Conservation (phyloP, 495 filamentous ascomycete species). For the Hypoxylon rickii region DNA sequence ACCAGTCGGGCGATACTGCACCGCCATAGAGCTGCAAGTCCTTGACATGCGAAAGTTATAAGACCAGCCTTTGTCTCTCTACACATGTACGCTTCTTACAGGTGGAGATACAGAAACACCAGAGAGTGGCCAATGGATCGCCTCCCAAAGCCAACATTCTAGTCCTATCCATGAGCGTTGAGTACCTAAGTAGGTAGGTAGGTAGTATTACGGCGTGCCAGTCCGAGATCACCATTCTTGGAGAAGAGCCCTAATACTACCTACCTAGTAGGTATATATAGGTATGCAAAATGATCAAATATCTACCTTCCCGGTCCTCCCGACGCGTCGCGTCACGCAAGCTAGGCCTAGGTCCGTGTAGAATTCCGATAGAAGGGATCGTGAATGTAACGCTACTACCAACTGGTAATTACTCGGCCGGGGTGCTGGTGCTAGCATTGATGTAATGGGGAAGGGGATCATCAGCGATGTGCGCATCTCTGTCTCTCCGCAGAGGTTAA, state of each 20-base stretch:
- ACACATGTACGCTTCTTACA: neutral
- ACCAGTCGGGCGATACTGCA: too few species aligned
- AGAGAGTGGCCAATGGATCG: too few species aligned
- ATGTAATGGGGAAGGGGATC: slow-evolving; percentile 9
- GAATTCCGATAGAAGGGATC: neutral
- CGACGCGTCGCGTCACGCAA: neutral
- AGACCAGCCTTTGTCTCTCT: neutral
- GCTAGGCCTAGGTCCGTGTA: neutral
- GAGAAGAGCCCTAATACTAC: neutral
- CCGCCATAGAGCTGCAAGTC: too few species aligned
- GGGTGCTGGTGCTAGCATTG: neutral
- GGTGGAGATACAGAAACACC: neutral
- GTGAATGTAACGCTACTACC: neutral
- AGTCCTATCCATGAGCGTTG: too few species aligned
- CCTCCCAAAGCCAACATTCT: too few species aligned
- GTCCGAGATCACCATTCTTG: slow-evolving; percentile 5
- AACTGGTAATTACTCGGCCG: neutral
- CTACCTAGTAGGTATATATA: too few species aligned
- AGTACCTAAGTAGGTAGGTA: neutral
- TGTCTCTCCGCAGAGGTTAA: neutral
- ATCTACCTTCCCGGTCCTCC: too few species aligned
- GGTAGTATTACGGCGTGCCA: neutral
- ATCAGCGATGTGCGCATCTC: slow-evolving; percentile 6
- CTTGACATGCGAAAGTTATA: too few species aligned
- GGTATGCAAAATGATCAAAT: too few species aligned